Percentiles rank a stretch among this genome's conserved stretches.
Conservation (phyloP, 1,284 basidiomycete species). For the Cyathus pygmaeus region DNA sequence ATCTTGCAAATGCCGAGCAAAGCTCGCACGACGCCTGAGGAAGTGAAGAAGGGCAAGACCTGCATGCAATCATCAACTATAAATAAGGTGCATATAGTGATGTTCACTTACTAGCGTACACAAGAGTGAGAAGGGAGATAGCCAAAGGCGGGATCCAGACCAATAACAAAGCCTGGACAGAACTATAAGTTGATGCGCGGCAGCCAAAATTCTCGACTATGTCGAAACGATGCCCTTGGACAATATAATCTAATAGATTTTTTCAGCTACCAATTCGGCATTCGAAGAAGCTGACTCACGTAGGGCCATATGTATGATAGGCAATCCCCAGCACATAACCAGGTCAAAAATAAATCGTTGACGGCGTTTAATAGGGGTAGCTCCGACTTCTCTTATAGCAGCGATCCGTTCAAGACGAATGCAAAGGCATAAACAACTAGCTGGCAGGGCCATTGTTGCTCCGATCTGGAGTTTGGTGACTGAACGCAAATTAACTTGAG, state of each 20-base stretch:
- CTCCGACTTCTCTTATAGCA: constrained; percentile 44
- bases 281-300: no score
- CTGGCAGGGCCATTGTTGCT: constrained; percentile 65
- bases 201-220: constrained; percentile 73
- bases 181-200: constrained; percentile 64
- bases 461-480: constrained; percentile 52
- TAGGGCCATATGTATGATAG: constrained; percentile 64
- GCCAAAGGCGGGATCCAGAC: no score
- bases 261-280: no score
- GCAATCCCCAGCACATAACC: constrained; percentile 61
- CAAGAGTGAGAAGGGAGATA: no score
- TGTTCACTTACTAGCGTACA: no score
- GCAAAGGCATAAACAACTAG: constrained; percentile 66
- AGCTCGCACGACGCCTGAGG: no score
- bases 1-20: constrained; percentile 15
- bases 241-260: constrained; percentile 71
- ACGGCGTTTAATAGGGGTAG: constrained; percentile 41
- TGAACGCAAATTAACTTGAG: constrained; percentile 13
- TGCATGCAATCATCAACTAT: no score
- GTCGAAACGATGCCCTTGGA: constrained; percentile 78
- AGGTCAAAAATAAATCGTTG: constrained; percentile 57
- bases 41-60: no score
- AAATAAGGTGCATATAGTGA: no score
- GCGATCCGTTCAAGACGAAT: constrained; percentile 57
- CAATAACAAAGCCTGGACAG: constrained; percentile 55